phyloP scores from a whole-genome alignment of 2,329 filamentous ascomycete species.

The Sporothrix schenckii region DNA sequence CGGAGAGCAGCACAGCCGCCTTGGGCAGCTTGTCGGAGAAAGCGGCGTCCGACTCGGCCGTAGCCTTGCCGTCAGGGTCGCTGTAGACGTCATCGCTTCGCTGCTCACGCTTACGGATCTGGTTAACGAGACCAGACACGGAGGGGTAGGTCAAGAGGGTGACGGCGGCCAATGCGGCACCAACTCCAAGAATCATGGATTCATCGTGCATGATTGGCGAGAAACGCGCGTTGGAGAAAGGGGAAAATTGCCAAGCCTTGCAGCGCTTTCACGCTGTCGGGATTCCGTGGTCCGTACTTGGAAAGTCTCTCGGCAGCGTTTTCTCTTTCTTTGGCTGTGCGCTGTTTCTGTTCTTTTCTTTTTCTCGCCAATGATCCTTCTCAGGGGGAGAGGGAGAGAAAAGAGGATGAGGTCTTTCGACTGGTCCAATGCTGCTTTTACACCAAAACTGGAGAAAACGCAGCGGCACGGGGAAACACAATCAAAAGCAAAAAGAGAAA shows the following conservation, averaged over 20 bases:
- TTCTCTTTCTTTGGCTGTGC: slow-evolving; percentile 1
- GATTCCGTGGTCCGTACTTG: not conserved
- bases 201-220: slow-evolving; percentile 40
- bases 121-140: slow-evolving; percentile 39
- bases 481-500: not conserved
- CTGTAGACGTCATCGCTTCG: slow-evolving; percentile 56
- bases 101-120: slow-evolving; percentile 40
- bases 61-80: slow-evolving; percentile 71
- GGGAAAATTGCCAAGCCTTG: slow-evolving; percentile 10
- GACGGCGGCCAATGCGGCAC: slow-evolving; percentile 40
- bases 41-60: slow-evolving; percentile 61
- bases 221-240: not conserved
- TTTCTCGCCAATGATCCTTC: slow-evolving; percentile 23
- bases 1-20: slow-evolving; percentile 56
- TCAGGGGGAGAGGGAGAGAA: not conserved
- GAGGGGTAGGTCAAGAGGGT: slow-evolving; percentile 42
- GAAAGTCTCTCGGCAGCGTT: not conserved
- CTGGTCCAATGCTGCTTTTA: slow-evolving; percentile 3
- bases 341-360: not conserved
- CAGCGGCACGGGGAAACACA: slow-evolving; percentile 4
- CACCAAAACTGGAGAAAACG: slow-evolving; percentile 11
- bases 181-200: slow-evolving; percentile 39
- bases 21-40: slow-evolving; percentile 67
- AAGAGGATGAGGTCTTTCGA: slow-evolving; percentile 1
- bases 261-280: slow-evolving; percentile 15